phyloP scores from a whole-genome alignment of 2,329 filamentous ascomycete species.

The Beauveria caledonica region DNA sequence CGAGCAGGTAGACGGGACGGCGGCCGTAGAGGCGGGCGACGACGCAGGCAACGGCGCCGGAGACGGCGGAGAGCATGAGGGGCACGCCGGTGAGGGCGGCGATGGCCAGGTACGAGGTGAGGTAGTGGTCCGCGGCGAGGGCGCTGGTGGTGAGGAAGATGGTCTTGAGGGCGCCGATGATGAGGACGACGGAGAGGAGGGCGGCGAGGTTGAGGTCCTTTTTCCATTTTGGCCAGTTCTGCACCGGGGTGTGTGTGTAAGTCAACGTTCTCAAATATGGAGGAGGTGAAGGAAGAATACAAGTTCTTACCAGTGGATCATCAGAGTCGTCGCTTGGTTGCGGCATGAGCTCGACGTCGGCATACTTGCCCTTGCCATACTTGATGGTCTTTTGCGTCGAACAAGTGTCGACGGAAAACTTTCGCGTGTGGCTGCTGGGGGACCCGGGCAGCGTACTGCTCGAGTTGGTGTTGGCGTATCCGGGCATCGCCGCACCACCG shows the following conservation, averaged over 20 bases:
- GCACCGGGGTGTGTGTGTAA: not conserved
- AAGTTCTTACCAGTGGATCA: conserved; percentile 42
- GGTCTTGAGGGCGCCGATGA: conserved; percentile 46
- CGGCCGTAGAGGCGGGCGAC: conserved; percentile 42
- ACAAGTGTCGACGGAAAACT: conserved; percentile 13
- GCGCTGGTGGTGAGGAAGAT: conserved; percentile 41
- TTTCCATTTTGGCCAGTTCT: conserved; percentile 50
- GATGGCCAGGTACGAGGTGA: conserved; percentile 38
- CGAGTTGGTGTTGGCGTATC: conserved; percentile 3
- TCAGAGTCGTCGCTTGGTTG: conserved; percentile 46
- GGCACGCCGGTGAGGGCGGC: conserved; percentile 45
- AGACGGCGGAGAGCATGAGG: conserved; percentile 39
- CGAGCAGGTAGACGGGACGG: conserved; percentile 42
- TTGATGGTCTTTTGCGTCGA: conserved; percentile 29
- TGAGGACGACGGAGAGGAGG: conserved; percentile 37
- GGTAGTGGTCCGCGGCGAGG: conserved; percentile 33
- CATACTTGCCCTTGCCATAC: conserved; percentile 36
- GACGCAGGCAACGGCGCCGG: conserved; percentile 35
- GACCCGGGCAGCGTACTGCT: not conserved
- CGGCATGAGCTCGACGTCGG: conserved; percentile 40
- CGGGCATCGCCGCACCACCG: not conserved
- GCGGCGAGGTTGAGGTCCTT: conserved; percentile 41
- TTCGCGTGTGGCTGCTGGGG: conserved; percentile 6
- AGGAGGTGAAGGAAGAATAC: not conserved
- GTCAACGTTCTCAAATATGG: not conserved